Evolutionary conservation across 2,329 filamentous ascomycete species (phyloP).

Genomic region (Blastomyces percursus): DNA sequence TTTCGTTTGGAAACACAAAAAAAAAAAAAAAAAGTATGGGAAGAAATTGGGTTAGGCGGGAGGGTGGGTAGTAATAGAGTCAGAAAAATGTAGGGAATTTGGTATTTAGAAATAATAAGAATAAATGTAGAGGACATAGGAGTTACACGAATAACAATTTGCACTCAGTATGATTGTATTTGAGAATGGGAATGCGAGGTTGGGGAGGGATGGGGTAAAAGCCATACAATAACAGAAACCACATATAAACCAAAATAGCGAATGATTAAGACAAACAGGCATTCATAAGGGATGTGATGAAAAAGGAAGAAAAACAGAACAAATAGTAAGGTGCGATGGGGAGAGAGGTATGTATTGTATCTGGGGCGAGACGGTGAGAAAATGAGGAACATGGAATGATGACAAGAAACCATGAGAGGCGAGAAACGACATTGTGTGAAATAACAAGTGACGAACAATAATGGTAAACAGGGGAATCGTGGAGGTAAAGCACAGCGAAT

Average conservation of each 20-base stretch:
- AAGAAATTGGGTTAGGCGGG: neutral
- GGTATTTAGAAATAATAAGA: neutral
- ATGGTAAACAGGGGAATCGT: neutral
- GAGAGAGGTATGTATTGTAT: neutral
- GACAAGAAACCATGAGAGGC: neutral
- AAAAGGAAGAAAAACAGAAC: neutral
- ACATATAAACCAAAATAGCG: neutral
- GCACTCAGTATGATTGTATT: neutral
- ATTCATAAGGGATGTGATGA: neutral
- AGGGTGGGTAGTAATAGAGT: neutral
- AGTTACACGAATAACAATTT: neutral
- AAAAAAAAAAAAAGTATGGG: too few species aligned
- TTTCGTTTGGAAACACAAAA: neutral
- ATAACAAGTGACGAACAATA: neutral
- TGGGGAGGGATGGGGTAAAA: neutral
- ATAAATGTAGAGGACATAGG: neutral
- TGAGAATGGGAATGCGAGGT: neutral
- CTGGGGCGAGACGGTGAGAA: neutral
- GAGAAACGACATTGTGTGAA: neutral
- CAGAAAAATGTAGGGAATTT: neutral
- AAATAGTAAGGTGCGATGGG: neutral
- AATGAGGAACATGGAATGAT: neutral
- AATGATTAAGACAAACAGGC: neutral
- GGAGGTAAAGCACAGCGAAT: neutral
- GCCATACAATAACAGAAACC: neutral